Percentiles rank a stretch among this genome's conserved stretches.
phyloP scores from a whole-genome alignment of 179 eudicot genomes.

The Patellifolia procumbens region DNA sequence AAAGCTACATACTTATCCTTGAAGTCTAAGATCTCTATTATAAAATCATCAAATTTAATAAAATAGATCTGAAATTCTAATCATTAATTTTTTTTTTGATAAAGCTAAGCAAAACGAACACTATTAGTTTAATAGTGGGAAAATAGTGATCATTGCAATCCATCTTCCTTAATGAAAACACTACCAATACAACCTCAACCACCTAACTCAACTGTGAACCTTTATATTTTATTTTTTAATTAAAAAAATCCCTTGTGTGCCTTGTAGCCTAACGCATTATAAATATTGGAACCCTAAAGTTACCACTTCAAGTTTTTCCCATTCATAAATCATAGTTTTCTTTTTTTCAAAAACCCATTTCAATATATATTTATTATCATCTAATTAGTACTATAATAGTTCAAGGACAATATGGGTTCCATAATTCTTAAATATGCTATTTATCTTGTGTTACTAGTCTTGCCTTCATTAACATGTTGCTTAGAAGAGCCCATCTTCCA shows the following conservation, averaged over 20 bases:
- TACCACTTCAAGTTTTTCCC: background rate
- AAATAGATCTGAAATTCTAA: background rate
- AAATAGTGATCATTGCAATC: background rate
- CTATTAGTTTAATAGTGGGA: conserved; percentile 5
- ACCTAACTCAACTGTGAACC: conserved; percentile 2
- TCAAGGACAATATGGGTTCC: conserved; percentile 14
- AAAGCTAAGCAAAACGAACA: background rate
- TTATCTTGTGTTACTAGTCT: background rate
- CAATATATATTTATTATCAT: background rate
- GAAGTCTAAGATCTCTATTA: conserved; percentile 3
- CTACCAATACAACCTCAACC: background rate
- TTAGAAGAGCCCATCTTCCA: conserved; percentile 14
- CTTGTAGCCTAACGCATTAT: conserved; percentile 11
- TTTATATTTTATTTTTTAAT: background rate
- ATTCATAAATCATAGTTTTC: background rate
- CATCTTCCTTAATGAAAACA: background rate
- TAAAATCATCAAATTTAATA: too few relatives aligned
- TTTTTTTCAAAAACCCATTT: background rate
- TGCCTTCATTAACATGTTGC: conserved; percentile 3
- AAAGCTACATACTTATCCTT: conserved; percentile 1
- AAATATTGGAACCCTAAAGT: conserved; percentile 2
- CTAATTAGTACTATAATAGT: background rate
- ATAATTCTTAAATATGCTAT: background rate
- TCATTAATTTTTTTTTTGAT: background rate
- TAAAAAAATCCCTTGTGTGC: background rate